Conservation (phyloP, 371 early-diverging fungal genomes). For the Rhizopus arrhizus region DNA sequence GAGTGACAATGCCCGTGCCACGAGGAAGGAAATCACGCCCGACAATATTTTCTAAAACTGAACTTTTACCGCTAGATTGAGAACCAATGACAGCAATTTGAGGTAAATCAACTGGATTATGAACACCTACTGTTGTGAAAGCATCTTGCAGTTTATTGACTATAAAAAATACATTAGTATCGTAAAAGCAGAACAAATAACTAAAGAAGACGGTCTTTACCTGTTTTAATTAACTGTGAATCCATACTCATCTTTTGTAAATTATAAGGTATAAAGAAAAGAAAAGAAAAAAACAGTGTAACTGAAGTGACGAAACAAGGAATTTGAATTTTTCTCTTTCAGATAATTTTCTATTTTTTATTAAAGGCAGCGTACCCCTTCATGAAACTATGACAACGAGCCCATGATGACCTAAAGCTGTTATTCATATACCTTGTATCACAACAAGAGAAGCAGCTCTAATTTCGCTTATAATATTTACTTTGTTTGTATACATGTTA, state of each 20-base stretch:
- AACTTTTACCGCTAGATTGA: constrained; percentile 97
- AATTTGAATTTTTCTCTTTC: neutral
- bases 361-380: neutral
- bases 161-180: constrained; percentile 4
- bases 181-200: neutral
- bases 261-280: constrained; percentile 4
- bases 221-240: constrained; percentile 56
- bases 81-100: constrained; percentile 98
- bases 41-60: constrained; percentile 98
- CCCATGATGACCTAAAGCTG: too few relatives aligned
- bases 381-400: too few relatives aligned
- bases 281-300: constrained; percentile 2
- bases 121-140: constrained; percentile 93
- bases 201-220: constrained; percentile 10
- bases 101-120: constrained; percentile 97
- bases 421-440: too few relatives aligned
- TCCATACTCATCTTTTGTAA: constrained; percentile 43
- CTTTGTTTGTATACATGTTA: too few relatives aligned
- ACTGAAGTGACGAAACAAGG: constrained; percentile 1
- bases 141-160: constrained; percentile 96
- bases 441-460: too few relatives aligned
- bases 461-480: too few relatives aligned
- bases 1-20: constrained; percentile 94
- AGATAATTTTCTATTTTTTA: neutral
- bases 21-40: constrained; percentile 98